A percentile compares a stretch with the other conserved stretches of the same genome.
These are phyloP conservation scores for Ophiocordyceps unilateralis DNA, from an alignment of 2,329 filamentous ascomycete species.

Conservation along the genomic window DNA sequence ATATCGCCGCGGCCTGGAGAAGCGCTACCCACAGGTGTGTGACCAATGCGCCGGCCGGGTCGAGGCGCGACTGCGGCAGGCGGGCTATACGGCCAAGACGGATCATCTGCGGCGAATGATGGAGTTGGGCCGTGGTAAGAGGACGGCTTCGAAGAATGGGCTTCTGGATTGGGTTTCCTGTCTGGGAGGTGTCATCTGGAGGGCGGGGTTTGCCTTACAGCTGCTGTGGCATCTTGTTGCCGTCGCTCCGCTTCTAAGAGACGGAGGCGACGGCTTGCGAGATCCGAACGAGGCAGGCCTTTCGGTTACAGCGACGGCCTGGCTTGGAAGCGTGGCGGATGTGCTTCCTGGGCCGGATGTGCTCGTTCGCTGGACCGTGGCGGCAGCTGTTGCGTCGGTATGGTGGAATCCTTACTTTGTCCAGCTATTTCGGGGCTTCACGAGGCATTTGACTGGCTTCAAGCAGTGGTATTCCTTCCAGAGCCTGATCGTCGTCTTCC, in stretches of 20 bases:
- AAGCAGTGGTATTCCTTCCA: constrained; percentile 52
- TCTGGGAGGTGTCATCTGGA: constrained; percentile 29
- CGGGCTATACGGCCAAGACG: constrained; percentile 70
- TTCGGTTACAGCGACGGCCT: constrained; percentile 3
- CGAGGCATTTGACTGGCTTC: constrained; percentile 40
- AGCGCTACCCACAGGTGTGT: constrained; percentile 80
- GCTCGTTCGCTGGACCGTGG: constrained; percentile 29
- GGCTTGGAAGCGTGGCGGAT: constrained; percentile 5
- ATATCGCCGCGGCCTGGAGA: constrained; percentile 58
- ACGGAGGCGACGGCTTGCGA: constrained; percentile 13
- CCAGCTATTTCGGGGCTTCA: constrained; percentile 41
- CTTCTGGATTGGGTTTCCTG: constrained; percentile 24
- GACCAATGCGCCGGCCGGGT: constrained; percentile 61
- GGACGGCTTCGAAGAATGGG: constrained; percentile 12
- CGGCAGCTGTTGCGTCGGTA: constrained; percentile 30
- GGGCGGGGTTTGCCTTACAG: constrained; percentile 26
- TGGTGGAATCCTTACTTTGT: constrained; percentile 57
- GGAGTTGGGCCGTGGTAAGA: constrained; percentile 37
- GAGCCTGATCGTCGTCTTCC: constrained; percentile 35
- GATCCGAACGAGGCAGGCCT: constrained; percentile 14
- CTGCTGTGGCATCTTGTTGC: constrained; percentile 30
- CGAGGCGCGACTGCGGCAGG: constrained; percentile 47
- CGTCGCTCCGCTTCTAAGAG: constrained; percentile 10
- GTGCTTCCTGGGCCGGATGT: constrained; percentile 22
- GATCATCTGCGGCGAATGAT: constrained; percentile 63